Conservation (phyloP, 2,329 filamentous ascomycete genomes). For the Diplodia sapinea region DNA sequence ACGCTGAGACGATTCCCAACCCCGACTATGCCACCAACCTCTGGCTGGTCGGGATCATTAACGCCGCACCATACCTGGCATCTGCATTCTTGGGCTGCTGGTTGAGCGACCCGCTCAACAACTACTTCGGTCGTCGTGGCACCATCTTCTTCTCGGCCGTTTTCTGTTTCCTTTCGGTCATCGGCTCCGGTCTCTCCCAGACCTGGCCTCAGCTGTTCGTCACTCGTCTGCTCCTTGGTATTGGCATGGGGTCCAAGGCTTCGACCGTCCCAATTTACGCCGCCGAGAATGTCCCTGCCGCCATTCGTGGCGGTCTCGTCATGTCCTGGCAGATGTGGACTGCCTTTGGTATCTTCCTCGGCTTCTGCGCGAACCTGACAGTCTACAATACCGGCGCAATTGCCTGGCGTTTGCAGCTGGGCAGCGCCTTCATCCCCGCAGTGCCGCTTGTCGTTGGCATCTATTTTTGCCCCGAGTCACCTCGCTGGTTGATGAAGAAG, state of each 20-base stretch:
- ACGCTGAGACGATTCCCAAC: conserved; percentile 31
- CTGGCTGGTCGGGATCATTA: conserved; percentile 41
- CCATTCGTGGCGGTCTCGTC: conserved; percentile 52
- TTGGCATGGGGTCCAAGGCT: conserved; percentile 55
- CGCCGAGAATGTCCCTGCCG: conserved; percentile 47
- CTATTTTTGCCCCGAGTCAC: conserved; percentile 51
- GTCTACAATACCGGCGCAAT: conserved; percentile 47
- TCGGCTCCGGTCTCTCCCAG: conserved; percentile 46
- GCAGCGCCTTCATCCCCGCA: conserved; percentile 48
- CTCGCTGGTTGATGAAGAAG: conserved; percentile 51
- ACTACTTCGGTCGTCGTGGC: conserved; percentile 41
- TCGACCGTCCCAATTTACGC: conserved; percentile 53
- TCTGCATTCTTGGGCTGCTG: conserved; percentile 36
- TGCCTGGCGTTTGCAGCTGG: conserved; percentile 50
- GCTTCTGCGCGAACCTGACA: conserved; percentile 49
- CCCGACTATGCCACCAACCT: conserved; percentile 38
- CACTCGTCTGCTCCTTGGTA: conserved; percentile 46
- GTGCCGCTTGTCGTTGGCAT: conserved; percentile 48
- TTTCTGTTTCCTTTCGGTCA: conserved; percentile 43
- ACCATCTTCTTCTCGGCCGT: conserved; percentile 40
- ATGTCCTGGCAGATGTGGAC: conserved; percentile 56
- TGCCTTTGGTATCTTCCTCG: conserved; percentile 54
- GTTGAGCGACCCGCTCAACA: conserved; percentile 41
- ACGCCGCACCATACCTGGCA: conserved; percentile 35
- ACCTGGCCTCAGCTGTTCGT: conserved; percentile 49